Evolutionary conservation across 805 yeast genomes (phyloP), one percentile per base, ranked within the genome.

Genomic region (Starmerella floris): DNA sequence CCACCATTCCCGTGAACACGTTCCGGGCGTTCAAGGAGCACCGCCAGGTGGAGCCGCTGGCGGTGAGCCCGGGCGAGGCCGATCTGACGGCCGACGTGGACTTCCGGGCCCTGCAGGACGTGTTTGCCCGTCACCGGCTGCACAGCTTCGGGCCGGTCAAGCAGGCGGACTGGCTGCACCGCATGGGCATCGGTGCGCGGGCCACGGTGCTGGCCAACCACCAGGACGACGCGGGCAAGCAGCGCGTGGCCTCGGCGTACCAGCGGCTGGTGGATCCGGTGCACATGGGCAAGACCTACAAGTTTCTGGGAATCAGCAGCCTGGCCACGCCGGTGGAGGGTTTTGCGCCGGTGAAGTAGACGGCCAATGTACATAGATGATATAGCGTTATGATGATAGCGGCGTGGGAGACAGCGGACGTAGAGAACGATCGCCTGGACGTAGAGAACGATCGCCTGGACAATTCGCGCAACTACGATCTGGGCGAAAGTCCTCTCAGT

Each of bases 1-100:
- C 62, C 2, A 71, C 73, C 0, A 66, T 80, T 13, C 94, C 94
- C 2, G 70, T 72, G n/a, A 74, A 78, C 52, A 68, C 85, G 0
- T 65, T 83, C 28, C 66, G 94, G 27, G 94, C 84, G 0, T 82
- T 83, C 47, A 67, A 70, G 51, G 64, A 74, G 49, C 93, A 83
- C 58, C 71, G 73, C 51, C 70, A 83, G 53, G 87, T 79, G 0
- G 73, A 77, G 20, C 94, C 94, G 1, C 78, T 81, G 45, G 65
- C 59, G n/a, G 66, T 67, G 13, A 40, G 25, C n/a, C 91, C 91
- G 0, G 94, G 94, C 1, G 71, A 74, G 28, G 87, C 81, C 3
- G 94, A 83, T 62, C 64, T 83, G 25, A 80, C 93, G 0, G 77
- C 79, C 0, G 93, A 83, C 56, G 94, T 83, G 11, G 94, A 83